Base-by-base conservation (phyloP, 2,329 filamentous ascomycete genomes). In the Ceratocystis alfenasii region DNA sequence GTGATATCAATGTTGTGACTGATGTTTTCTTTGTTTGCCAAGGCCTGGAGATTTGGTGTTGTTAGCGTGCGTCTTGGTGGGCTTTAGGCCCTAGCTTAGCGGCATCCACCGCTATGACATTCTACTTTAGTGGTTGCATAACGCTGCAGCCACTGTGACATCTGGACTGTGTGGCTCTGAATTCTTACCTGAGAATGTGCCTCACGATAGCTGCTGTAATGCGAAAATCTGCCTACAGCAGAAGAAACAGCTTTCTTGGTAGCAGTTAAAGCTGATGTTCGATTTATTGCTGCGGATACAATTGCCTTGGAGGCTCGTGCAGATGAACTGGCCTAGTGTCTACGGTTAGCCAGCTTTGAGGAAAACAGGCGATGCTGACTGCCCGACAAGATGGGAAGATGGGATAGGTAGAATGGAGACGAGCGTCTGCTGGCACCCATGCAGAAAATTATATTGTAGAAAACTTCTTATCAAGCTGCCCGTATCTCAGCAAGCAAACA, bases 11-110 rank as follows among this genome's bases (percentile, higher is more conserved):
- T 60, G 50, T 59, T 36, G 55, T 15, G 28, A 5, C n/a, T 28
- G 55, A 59, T 15, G 55, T 59, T 59, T 59, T 59, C 55, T 8
- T 59, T 59, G 55, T 36, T 59, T 17, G 10, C 17, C 3, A 10
- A 36, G 55, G 55, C 55, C 55, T 59, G n/a, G 33, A 59, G 5
- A 36, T n/a, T 25, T 8, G 55, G 15, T n/a, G 12, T 17, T 59
- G 55, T 59, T 59, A 59, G 55, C 30, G 25, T 8, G 12, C 8
- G 20, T 33, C 30, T 12, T 36, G 30, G 12, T n/a, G 17, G 17
- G 55, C 55, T 59, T 59, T 59, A 59, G n/a, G 25, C 55, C 55
- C 55, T 59, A 30, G 55, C 30, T 30, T 59, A 59, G 55, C 12
- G 55, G 15, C 7, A 30, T 7, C 55, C 55, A 59, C 30, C 55